Conservation (phyloP, 345 rosid genomes). For the Trapa incisa region DNA sequence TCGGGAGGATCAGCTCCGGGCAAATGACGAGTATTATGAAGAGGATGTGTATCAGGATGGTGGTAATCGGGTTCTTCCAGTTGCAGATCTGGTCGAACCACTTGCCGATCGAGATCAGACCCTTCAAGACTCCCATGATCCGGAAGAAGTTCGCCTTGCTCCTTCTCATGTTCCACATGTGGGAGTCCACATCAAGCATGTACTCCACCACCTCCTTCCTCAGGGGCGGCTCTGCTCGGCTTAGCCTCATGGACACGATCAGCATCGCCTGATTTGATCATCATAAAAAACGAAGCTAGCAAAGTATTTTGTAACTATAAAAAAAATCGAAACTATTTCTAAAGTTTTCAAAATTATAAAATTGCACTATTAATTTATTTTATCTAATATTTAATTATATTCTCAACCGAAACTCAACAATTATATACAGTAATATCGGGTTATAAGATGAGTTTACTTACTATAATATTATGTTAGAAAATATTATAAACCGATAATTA, state of each 20-base stretch:
- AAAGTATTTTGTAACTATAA: no score
- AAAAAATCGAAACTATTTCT: no score
- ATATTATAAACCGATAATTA: no score
- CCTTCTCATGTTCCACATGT: slow-evolving; percentile 99
- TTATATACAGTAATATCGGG: no score
- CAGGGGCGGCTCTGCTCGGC: slow-evolving; percentile 88
- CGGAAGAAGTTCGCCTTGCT: slow-evolving; percentile 89
- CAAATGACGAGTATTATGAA: slow-evolving; percentile 68
- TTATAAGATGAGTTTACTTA: no score
- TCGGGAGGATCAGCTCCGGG: slow-evolving; percentile 86
- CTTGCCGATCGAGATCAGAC: slow-evolving; percentile 62
- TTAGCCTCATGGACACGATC: slow-evolving; percentile 74
- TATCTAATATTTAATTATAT: no score
- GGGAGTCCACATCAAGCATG: slow-evolving; percentile 97
- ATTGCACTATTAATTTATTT: no score
- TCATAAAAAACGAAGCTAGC: no score
- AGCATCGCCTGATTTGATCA: slow-evolving; percentile 51
- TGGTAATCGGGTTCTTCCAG: slow-evolving; percentile 91
- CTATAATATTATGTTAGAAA: no score
- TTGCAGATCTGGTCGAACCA: slow-evolving; percentile 93
- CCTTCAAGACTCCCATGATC: slow-evolving; percentile 59
- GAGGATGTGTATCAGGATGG: slow-evolving; percentile 70
- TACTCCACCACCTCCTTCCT: slow-evolving; percentile 89
- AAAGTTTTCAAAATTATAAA: no score
- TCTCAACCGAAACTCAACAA: no score